A percentile compares a stretch with the other conserved stretches of the same genome.
Evolutionary conservation across 129 eudicot species (phyloP).

Genomic region (Saussurea involucrata): DNA sequence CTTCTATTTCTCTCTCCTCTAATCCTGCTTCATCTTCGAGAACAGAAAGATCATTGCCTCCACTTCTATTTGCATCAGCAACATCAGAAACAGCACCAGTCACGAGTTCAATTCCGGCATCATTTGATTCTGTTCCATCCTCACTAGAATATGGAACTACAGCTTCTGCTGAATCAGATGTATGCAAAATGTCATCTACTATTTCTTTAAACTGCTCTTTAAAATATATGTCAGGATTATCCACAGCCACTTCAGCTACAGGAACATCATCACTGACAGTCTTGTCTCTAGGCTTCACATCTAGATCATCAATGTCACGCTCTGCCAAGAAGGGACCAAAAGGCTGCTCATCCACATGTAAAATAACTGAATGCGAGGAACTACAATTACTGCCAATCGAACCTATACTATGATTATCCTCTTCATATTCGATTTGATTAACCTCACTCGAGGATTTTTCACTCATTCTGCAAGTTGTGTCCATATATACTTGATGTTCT

Average conservation of each 20-base stretch:
- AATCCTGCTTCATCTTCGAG: conserved; percentile 20
- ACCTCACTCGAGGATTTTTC: conserved; percentile 20
- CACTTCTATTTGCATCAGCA: neutral
- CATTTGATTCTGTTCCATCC: conserved; percentile 10
- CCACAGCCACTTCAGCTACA: conserved; percentile 23
- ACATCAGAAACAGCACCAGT: conserved; percentile 27
- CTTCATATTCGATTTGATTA: conserved; percentile 15
- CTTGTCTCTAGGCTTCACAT: neutral
- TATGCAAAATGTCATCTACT: conserved; percentile 24
- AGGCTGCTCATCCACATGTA: conserved; percentile 26
- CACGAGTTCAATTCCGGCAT: neutral
- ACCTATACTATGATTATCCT: conserved; percentile 21
- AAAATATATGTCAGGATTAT: neutral
- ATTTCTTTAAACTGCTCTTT: conserved; percentile 31
- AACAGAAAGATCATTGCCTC: conserved; percentile 1
- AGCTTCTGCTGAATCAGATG: conserved; percentile 30
- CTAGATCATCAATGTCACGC: neutral
- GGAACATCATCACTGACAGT: conserved; percentile 18
- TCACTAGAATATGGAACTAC: conserved; percentile 1
- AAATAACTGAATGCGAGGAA: conserved; percentile 19
- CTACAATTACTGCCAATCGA: conserved; percentile 23
- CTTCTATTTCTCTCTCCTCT: conserved; percentile 22
- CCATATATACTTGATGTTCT: conserved; percentile 19
- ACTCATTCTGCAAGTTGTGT: conserved; percentile 6
- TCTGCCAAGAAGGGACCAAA: conserved; percentile 15